Evolutionary conservation across 202 grass and related monocot genomes (phyloP).

Genomic region (Sporobolus alterniflorus): DNA sequence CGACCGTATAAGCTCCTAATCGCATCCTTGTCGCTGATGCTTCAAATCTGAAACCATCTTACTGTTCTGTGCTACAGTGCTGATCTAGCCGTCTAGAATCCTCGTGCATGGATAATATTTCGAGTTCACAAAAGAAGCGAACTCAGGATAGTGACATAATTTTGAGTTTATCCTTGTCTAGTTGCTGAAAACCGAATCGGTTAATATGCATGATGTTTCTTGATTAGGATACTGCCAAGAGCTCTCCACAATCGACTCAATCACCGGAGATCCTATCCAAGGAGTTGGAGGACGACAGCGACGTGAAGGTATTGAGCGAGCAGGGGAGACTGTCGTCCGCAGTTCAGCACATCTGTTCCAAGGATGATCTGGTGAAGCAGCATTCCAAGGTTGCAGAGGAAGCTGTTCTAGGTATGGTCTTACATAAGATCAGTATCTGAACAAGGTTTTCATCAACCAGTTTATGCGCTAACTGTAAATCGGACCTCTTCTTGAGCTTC

Average conservation of each 20-base stretch:
- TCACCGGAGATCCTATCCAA: slow-evolving; percentile 56
- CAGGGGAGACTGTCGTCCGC: slow-evolving; percentile 74
- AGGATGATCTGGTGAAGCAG: slow-evolving; percentile 94
- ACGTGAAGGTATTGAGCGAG: slow-evolving; percentile 69
- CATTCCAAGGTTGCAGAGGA: slow-evolving; percentile 90
- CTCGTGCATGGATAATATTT: background rate
- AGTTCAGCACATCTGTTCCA: slow-evolving; percentile 69
- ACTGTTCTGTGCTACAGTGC: background rate
- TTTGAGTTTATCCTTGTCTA: slow-evolving; percentile 1
- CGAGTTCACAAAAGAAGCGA: background rate
- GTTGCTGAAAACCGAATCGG: background rate
- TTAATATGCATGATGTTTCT: slow-evolving; percentile 21
- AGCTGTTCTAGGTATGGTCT: slow-evolving; percentile 83
- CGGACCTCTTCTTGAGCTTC: background rate
- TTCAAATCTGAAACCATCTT: slow-evolving; percentile 4
- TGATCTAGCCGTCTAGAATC: background rate
- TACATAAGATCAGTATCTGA: background rate
- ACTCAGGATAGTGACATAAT: background rate
- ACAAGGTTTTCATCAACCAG: background rate
- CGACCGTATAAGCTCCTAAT: background rate
- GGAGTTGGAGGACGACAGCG: slow-evolving; percentile 47
- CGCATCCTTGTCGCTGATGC: background rate
- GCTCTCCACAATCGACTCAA: slow-evolving; percentile 44
- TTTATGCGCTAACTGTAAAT: background rate
- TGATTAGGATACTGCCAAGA: slow-evolving; percentile 73